Conservation (phyloP, 1,139 yeast genomes). For the Zygosaccharomyces pseudobailii region DNA sequence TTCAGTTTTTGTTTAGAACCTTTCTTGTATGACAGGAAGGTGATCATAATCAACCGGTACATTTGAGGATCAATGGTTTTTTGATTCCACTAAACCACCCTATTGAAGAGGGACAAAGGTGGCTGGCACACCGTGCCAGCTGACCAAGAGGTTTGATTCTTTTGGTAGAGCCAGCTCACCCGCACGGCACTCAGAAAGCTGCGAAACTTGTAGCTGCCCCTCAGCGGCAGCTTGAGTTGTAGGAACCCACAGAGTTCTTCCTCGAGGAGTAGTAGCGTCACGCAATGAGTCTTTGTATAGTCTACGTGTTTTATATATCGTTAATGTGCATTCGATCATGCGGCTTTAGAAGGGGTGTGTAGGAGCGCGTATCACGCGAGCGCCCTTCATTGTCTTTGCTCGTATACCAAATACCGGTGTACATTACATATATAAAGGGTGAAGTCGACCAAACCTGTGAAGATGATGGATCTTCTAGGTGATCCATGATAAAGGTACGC, state of each 20-base stretch:
- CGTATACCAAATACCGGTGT: not conserved
- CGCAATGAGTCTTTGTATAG: not conserved
- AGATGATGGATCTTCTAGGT: not conserved
- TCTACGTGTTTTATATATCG: not conserved
- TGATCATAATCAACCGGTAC: slow-evolving; percentile 15
- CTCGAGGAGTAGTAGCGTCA: slow-evolving; percentile 4
- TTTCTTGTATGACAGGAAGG: not conserved
- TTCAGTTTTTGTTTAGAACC: not conserved
- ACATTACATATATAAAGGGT: not conserved
- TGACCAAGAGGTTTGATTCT: slow-evolving; percentile 33
- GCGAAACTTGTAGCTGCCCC: not conserved
- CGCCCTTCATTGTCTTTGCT: not conserved
- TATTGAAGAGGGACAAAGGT: slow-evolving; percentile 33
- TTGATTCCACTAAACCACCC: slow-evolving; percentile 20
- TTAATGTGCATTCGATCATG: not conserved
- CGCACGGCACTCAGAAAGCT: not conserved
- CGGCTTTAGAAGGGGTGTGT: not conserved
- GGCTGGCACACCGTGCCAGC: slow-evolving; percentile 13
- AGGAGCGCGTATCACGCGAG: not conserved
- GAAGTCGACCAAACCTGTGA: not conserved
- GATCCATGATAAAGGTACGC: not conserved
- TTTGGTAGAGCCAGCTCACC: slow-evolving; percentile 20
- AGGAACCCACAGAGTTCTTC: not conserved
- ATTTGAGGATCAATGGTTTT: slow-evolving; percentile 29
- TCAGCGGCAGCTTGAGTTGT: not conserved